Percentiles rank a stretch among this genome's conserved stretches.
These are phyloP conservation scores for Davidsoniella eucalypti DNA, from an alignment of 2,329 filamentous ascomycete genomes.

Conservation along the genomic window DNA sequence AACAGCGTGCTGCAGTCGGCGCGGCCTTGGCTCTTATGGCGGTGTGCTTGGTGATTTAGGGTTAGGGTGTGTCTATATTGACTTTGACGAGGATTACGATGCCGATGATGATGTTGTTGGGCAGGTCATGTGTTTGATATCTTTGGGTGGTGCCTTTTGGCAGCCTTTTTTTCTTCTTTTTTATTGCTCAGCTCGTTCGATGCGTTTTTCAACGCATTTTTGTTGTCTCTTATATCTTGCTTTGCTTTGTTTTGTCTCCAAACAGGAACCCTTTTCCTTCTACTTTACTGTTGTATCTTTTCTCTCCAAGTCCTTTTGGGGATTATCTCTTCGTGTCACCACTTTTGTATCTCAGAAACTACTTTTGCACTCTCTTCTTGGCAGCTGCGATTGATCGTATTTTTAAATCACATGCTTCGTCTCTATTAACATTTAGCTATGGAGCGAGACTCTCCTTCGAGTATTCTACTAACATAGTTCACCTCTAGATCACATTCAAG, in stretches of 20 bases:
- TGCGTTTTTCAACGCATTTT: neutral
- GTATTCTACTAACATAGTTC: too few species aligned
- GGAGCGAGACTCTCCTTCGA: too few species aligned
- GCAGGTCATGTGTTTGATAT: slow-evolving; percentile 4
- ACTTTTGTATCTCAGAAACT: too few species aligned
- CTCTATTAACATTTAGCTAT: too few species aligned
- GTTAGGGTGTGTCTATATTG: neutral
- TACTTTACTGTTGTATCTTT: too few species aligned
- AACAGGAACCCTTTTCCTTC: neutral
- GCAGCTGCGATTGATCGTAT: too few species aligned
- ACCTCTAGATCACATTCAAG: too few species aligned
- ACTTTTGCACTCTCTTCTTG: too few species aligned
- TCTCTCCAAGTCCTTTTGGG: too few species aligned
- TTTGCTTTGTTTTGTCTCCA: slow-evolving; percentile 1
- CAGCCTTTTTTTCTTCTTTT: neutral
- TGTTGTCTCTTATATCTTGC: neutral
- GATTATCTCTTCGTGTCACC: too few species aligned
- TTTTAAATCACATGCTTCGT: too few species aligned
- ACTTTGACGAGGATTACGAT: neutral
- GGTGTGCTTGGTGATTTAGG: slow-evolving; percentile 5
- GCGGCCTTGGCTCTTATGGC: slow-evolving; percentile 1
- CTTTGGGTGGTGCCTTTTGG: neutral
- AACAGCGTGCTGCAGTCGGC: slow-evolving; percentile 1
- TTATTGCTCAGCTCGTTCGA: neutral
- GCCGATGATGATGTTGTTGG: slow-evolving; percentile 2